Conservation (phyloP, 2,329 filamentous ascomycete genomes). For the Aspergillus tamarii region DNA sequence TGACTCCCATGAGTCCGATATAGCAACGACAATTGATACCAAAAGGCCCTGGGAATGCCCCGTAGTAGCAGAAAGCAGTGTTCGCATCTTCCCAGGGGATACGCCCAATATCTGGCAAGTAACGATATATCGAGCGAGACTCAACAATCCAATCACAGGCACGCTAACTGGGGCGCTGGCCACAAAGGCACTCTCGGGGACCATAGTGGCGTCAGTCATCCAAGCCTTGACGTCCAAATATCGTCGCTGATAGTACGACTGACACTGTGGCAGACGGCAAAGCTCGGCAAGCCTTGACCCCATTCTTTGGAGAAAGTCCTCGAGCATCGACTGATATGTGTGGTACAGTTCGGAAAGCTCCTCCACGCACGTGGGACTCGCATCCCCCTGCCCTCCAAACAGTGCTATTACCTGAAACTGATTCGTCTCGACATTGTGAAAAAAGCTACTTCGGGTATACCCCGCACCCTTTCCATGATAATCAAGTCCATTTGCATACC, state of each 20-base stretch:
- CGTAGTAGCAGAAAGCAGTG: conserved; percentile 28
- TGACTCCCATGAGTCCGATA: conserved; percentile 36
- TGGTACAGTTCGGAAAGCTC: conserved; percentile 20
- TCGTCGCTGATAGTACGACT: conserved; percentile 11
- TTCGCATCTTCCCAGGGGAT: conserved; percentile 34
- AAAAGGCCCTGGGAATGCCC: conserved; percentile 47
- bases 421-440: conserved; percentile 16
- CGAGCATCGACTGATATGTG: conserved; percentile 22
- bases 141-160: conserved; percentile 41
- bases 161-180: conserved; percentile 43
- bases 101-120: conserved; percentile 32
- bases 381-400: conserved; percentile 26
- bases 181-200: conserved; percentile 37
- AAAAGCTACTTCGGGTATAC: conserved; percentile 10
- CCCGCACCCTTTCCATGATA: background rate
- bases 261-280: conserved; percentile 11
- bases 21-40: conserved; percentile 38
- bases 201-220: conserved; percentile 27
- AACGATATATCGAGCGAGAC: conserved; percentile 36
- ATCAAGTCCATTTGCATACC: background rate
- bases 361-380: conserved; percentile 20
- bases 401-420: conserved; percentile 18
- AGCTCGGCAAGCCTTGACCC: conserved; percentile 12
- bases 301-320: conserved; percentile 12
- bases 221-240: conserved; percentile 20